Conservation (phyloP, 305 asterid species). For the Fraxinus latifolia region DNA sequence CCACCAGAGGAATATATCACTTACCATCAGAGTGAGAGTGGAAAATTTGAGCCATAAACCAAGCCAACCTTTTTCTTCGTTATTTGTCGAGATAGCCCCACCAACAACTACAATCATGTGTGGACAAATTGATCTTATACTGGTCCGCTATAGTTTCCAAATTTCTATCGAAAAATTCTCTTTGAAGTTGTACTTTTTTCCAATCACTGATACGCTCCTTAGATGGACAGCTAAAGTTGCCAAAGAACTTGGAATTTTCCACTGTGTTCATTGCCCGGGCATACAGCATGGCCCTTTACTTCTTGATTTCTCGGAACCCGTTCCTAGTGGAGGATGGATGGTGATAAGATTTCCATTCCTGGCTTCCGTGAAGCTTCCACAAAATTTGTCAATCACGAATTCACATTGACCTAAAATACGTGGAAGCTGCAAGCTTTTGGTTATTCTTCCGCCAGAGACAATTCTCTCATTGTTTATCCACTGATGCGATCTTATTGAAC, state of each 20-base stretch:
- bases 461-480: constrained; percentile 1
- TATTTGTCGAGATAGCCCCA: not conserved
- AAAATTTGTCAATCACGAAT: not conserved
- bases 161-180: not conserved
- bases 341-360: not conserved
- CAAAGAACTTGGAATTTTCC: not conserved
- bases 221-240: not conserved
- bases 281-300: not conserved
- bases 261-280: not conserved
- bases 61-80: not conserved
- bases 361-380: not conserved
- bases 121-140: not conserved
- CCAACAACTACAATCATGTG: not conserved
- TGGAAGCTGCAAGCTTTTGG: not conserved
- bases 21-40: not conserved
- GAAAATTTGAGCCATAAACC: not conserved
- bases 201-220: not conserved
- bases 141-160: not conserved
- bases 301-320: not conserved
- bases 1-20: not conserved
- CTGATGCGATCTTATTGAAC: not conserved
- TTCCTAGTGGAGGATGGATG: not conserved
- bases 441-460: constrained; percentile 1
- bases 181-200: not conserved
- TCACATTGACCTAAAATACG: not conserved